phyloP scores from a whole-genome alignment of 2,329 filamentous ascomycete species.

The Fusarium keratoplasticum region DNA sequence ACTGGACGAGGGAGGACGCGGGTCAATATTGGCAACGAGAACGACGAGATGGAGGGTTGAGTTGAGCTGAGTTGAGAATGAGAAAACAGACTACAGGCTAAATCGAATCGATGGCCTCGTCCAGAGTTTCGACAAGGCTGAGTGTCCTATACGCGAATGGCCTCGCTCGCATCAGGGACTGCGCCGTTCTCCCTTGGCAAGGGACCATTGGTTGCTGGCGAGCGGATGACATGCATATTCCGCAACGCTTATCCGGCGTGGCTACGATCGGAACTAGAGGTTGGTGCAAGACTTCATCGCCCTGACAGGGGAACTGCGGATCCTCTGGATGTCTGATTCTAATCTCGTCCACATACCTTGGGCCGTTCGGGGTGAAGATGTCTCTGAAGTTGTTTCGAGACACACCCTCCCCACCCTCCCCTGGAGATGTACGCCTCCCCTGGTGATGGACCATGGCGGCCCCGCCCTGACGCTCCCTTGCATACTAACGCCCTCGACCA shows the following conservation, averaged over 20 bases:
- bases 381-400: constrained; percentile 27
- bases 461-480: constrained; percentile 52
- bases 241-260: constrained; percentile 30
- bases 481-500: constrained; percentile 51
- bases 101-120: constrained; percentile 22
- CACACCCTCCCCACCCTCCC: constrained; percentile 38
- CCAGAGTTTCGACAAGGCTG: constrained; percentile 40
- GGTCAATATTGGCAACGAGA: constrained; percentile 84
- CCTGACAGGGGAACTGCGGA: constrained; percentile 39
- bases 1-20: constrained; percentile 86
- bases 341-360: constrained; percentile 58
- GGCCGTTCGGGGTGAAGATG: constrained; percentile 37
- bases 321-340: constrained; percentile 51
- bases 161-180: constrained; percentile 15
- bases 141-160: constrained; percentile 32
- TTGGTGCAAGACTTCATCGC: constrained; percentile 45
- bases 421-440: constrained; percentile 40
- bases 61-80: constrained; percentile 18
- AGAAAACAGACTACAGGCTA: constrained; percentile 31
- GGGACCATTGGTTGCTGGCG: constrained; percentile 34
- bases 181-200: constrained; percentile 44
- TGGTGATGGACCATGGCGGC: constrained; percentile 42
- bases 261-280: constrained; percentile 33
- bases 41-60: constrained; percentile 62
- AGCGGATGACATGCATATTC: constrained; percentile 33